Percentiles rank a stretch among this genome's conserved stretches.
Evolutionary conservation across 1,139 yeast species (phyloP).

Genomic region (Yamadazyma oceani): DNA sequence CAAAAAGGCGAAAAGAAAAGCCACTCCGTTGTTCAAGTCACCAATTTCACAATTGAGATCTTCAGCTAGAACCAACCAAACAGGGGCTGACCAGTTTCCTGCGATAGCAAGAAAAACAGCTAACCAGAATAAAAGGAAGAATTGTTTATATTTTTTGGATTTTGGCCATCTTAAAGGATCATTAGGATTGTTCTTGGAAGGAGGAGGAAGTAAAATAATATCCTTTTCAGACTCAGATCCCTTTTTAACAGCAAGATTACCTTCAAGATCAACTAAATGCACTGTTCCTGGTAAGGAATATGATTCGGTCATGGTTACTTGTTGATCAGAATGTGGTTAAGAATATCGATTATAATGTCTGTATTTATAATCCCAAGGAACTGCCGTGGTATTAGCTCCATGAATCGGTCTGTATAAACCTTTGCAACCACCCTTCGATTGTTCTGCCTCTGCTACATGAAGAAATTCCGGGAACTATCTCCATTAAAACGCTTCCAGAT

Average conservation of each 20-base stretch:
- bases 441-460: no score
- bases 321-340: neutral
- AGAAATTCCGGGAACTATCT: no score
- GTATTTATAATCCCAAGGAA: no score
- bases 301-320: neutral
- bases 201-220: conserved; percentile 40
- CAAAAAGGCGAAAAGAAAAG: conserved; percentile 35
- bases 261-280: conserved; percentile 52
- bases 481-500: no score
- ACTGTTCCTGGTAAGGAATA: conserved; percentile 57
- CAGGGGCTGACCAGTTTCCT: conserved; percentile 44
- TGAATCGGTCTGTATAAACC: no score
- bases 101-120: conserved; percentile 42
- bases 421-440: no score
- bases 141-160: conserved; percentile 32
- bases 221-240: conserved; percentile 15
- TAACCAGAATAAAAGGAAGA: conserved; percentile 36
- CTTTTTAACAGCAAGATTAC: conserved; percentile 35
- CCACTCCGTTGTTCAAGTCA: conserved; percentile 31
- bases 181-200: conserved; percentile 31
- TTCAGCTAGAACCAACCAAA: conserved; percentile 36
- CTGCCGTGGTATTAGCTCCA: no score
- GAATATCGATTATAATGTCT: no score
- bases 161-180: conserved; percentile 43
- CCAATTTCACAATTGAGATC: conserved; percentile 28